These are phyloP conservation scores for Solanum chiquidenum DNA, from an alignment of 257 asterid genomes.

Conservation along the genomic window DNA sequence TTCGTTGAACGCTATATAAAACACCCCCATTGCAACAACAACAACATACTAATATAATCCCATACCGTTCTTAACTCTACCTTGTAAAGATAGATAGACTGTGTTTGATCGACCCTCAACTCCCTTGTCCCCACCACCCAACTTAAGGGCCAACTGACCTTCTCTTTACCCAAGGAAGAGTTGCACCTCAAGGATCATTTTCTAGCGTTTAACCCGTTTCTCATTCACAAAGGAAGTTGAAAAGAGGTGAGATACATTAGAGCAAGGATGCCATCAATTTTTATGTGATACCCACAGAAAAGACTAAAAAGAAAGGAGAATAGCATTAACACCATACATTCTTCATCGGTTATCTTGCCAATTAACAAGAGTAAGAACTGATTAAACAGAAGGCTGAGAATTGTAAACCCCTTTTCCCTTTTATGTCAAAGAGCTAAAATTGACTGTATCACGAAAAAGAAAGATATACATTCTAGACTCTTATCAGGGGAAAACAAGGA, in stretches of 20 bases:
- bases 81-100: not conserved
- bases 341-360: not conserved
- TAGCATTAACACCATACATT: not conserved
- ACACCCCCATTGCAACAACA: not conserved
- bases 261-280: not conserved
- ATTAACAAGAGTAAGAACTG: not conserved
- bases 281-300: not conserved
- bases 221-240: not conserved
- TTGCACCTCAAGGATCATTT: not conserved
- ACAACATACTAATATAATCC: not conserved
- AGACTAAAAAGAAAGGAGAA: not conserved
- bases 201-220: not conserved
- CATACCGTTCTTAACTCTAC: not conserved
- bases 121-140: not conserved
- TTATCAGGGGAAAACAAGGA: not conserved
- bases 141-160: not conserved
- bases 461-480: not conserved
- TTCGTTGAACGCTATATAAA: not conserved
- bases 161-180: not conserved
- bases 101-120: not conserved
- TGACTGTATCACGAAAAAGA: not conserved
- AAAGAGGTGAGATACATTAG: not conserved
- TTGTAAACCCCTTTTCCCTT: not conserved
- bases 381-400: not conserved
- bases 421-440: not conserved